phyloP scores from a whole-genome alignment of 176 grass and related monocot genomes.

The barley (Hordeum vulgare) region DNA sequence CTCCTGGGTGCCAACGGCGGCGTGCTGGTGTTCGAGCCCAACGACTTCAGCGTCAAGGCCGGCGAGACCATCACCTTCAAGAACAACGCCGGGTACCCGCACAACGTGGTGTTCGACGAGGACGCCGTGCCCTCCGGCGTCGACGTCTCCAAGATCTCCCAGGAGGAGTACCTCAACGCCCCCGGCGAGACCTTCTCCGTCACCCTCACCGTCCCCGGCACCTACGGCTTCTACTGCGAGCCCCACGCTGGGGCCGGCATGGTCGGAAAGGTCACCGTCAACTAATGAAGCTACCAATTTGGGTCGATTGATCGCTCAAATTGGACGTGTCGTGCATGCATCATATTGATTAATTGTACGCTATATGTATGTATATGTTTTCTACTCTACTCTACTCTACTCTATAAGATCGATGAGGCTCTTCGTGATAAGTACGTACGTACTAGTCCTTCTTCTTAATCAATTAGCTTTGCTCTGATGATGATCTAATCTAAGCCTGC shows the following conservation, averaged over 20 bases:
- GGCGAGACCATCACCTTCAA: constrained; percentile 91
- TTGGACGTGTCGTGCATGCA: background rate
- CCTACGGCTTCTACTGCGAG: constrained; percentile 85
- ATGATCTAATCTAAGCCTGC: too few species aligned
- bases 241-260: constrained; percentile 84
- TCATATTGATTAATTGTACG: background rate
- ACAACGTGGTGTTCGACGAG: constrained; percentile 94
- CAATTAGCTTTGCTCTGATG: too few species aligned
- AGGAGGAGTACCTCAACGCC: constrained; percentile 65
- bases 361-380: background rate
- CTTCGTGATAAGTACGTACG: background rate
- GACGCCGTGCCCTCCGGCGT: constrained; percentile 77
- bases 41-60: constrained; percentile 51
- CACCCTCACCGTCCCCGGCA: constrained; percentile 74
- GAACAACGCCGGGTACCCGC: constrained; percentile 92
- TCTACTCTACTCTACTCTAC: too few species aligned
- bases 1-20: constrained; percentile 56
- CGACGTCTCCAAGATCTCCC: constrained; percentile 58
- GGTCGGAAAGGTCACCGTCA: constrained; percentile 90
- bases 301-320: background rate
- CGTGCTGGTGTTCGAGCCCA: constrained; percentile 65
- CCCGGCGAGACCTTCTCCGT: constrained; percentile 62
- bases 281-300: too few species aligned
- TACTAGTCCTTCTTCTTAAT: background rate
- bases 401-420: constrained; percentile 2